Evolutionary conservation across 2,329 filamentous ascomycete genomes (phyloP).

Genomic region (Colletotrichum karsti): DNA sequence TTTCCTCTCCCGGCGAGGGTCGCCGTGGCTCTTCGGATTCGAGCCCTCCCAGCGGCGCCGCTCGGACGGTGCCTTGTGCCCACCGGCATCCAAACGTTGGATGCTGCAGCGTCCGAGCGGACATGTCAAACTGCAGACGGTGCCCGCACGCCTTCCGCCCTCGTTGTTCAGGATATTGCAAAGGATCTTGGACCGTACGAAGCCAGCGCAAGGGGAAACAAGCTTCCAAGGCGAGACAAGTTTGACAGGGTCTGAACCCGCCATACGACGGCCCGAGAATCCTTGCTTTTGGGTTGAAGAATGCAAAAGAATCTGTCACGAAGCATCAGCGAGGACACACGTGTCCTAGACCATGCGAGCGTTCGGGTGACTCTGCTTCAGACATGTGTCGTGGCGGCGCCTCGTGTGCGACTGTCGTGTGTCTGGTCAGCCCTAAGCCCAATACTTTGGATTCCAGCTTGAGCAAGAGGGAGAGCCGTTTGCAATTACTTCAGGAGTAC

Average conservation of each 20-base stretch:
- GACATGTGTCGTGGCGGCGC: conserved; percentile 2
- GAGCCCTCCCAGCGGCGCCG: neutral
- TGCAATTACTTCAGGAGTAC: neutral
- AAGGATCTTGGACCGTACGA: neutral
- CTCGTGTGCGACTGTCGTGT: neutral
- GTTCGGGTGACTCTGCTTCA: neutral
- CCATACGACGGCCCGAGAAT: neutral
- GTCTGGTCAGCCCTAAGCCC: neutral
- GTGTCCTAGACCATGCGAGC: neutral
- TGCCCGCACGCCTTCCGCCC: neutral
- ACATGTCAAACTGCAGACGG: conserved; percentile 13
- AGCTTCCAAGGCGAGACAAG: neutral
- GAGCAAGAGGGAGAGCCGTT: neutral
- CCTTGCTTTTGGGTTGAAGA: neutral
- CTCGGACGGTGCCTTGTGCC: conserved; percentile 13
- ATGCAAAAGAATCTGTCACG: neutral
- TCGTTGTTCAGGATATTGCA: neutral
- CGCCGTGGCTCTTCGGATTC: neutral
- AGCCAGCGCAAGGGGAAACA: neutral
- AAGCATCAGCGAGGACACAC: neutral
- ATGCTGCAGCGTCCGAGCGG: conserved; percentile 23
- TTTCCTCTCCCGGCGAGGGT: neutral
- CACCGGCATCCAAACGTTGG: conserved; percentile 2
- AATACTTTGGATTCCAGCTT: neutral
- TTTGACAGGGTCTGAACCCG: neutral